Conservation (phyloP, 2,329 filamentous ascomycete species). For the Nannizziopsis barbatae region DNA sequence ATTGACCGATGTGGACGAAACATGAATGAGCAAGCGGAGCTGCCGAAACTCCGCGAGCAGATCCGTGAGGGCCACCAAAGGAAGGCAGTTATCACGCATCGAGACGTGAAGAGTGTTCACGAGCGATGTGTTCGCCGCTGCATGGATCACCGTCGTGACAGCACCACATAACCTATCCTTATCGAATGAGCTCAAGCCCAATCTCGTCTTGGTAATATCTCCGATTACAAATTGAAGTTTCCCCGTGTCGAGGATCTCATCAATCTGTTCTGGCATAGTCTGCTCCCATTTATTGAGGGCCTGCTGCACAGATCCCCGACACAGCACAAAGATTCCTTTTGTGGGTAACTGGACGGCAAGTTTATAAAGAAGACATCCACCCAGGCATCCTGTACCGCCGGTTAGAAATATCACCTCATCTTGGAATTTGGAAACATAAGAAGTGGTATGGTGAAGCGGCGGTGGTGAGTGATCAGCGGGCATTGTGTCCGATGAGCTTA, state of each 20-base stretch:
- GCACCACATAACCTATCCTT: slow-evolving; percentile 11
- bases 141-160: slow-evolving; percentile 16
- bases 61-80: slow-evolving; percentile 1
- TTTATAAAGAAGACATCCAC: slow-evolving; percentile 27
- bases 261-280: slow-evolving; percentile 17
- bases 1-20: background rate
- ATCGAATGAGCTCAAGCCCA: slow-evolving; percentile 11
- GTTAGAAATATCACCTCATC: background rate
- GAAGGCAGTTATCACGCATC: slow-evolving; percentile 14
- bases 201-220: slow-evolving; percentile 14
- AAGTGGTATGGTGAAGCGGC: no score
- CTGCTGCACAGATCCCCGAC: slow-evolving; percentile 18
- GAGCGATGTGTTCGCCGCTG: slow-evolving; percentile 16
- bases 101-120: slow-evolving; percentile 12
- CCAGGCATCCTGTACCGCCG: slow-evolving; percentile 7
- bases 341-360: slow-evolving; percentile 25
- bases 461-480: no score
- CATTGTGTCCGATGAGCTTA: no score
- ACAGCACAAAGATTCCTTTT: slow-evolving; percentile 23
- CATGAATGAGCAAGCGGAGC: background rate
- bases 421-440: background rate
- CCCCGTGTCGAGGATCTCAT: slow-evolving; percentile 18
- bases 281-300: slow-evolving; percentile 24
- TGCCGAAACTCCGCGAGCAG: background rate
- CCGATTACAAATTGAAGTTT: slow-evolving; percentile 16